Percentiles rank a stretch among this genome's conserved stretches.
Conservation (phyloP, 495 filamentous ascomycete species). For the Hypoxylon fragiforme region DNA sequence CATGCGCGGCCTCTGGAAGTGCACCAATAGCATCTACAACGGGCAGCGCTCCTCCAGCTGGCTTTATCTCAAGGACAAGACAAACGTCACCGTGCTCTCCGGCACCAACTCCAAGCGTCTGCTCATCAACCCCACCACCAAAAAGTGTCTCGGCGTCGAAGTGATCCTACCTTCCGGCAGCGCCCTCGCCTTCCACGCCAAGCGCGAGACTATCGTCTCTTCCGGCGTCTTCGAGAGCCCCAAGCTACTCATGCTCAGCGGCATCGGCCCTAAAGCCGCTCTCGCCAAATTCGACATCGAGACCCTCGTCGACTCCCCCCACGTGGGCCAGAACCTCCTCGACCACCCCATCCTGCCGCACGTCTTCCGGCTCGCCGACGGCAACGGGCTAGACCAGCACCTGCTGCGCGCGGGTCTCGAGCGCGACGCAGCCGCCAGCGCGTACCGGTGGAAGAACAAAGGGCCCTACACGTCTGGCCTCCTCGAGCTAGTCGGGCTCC, state of each 20-base stretch:
- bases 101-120: slow-evolving; percentile 54
- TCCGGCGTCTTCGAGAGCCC: slow-evolving; percentile 62
- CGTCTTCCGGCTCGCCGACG: slow-evolving; percentile 60
- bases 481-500: slow-evolving; percentile 60
- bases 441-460: slow-evolving; percentile 53
- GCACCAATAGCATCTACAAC: slow-evolving; percentile 60
- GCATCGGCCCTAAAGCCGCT: slow-evolving; percentile 57
- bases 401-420: slow-evolving; percentile 54
- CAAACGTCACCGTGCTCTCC: slow-evolving; percentile 58
- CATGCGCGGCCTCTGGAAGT: slow-evolving; percentile 59
- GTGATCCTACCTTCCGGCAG: slow-evolving; percentile 45
- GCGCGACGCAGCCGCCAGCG: slow-evolving; percentile 48
- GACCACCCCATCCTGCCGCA: slow-evolving; percentile 60
- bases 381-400: slow-evolving; percentile 56
- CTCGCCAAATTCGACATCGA: slow-evolving; percentile 55
- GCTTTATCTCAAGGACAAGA: slow-evolving; percentile 56
- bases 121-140: slow-evolving; percentile 50
- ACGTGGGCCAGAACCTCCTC: slow-evolving; percentile 62
- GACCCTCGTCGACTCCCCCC: slow-evolving; percentile 52
- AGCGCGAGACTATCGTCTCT: slow-evolving; percentile 61
- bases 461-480: slow-evolving; percentile 57
- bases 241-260: slow-evolving; percentile 64
- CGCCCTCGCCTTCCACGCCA: slow-evolving; percentile 46
- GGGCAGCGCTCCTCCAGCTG: slow-evolving; percentile 58
- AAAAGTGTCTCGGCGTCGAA: slow-evolving; percentile 42